Evolutionary conservation across 2,329 filamentous ascomycete species (phyloP).

Genomic region (Phialophora tarda): DNA sequence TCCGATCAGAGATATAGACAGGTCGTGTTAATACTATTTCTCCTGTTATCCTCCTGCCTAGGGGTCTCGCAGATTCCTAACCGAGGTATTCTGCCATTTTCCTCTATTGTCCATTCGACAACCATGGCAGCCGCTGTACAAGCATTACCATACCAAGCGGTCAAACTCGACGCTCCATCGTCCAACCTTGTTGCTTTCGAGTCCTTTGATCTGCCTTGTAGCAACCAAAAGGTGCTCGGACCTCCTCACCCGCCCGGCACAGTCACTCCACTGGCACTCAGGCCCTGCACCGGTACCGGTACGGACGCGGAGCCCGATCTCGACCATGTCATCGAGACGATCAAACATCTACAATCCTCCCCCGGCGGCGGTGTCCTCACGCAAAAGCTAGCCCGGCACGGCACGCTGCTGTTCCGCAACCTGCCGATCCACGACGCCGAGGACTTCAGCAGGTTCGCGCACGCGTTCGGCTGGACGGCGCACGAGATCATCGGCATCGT

Average conservation of each 20-base stretch:
- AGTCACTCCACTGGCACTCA: constrained; percentile 50
- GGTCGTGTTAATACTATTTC: no score
- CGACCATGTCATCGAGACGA: constrained; percentile 46
- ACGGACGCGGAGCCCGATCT: constrained; percentile 41
- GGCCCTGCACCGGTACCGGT: constrained; percentile 41
- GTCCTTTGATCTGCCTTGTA: constrained; percentile 48
- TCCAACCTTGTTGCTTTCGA: constrained; percentile 44
- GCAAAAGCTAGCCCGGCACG: constrained; percentile 52
- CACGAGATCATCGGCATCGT: constrained; percentile 61
- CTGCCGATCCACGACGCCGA: constrained; percentile 54
- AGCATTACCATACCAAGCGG: constrained; percentile 15
- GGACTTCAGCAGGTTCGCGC: constrained; percentile 57
- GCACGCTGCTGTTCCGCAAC: constrained; percentile 55
- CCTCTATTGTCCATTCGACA: not conserved
- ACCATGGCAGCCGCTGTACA: constrained; percentile 28
- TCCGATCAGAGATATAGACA: not conserved
- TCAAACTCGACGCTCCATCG: constrained; percentile 37
- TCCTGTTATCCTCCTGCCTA: no score
- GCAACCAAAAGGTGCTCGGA: constrained; percentile 51
- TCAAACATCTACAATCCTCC: constrained; percentile 47
- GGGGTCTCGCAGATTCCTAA: not conserved
- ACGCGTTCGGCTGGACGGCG: constrained; percentile 55
- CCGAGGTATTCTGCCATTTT: not conserved
- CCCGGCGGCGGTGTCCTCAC: constrained; percentile 45
- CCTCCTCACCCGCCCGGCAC: constrained; percentile 48